A percentile compares a stretch with the other conserved stretches of the same genome.
These are phyloP conservation scores for Globisporangium spinosum DNA, from an alignment of 352 stramenopile species.

Conservation along the genomic window DNA sequence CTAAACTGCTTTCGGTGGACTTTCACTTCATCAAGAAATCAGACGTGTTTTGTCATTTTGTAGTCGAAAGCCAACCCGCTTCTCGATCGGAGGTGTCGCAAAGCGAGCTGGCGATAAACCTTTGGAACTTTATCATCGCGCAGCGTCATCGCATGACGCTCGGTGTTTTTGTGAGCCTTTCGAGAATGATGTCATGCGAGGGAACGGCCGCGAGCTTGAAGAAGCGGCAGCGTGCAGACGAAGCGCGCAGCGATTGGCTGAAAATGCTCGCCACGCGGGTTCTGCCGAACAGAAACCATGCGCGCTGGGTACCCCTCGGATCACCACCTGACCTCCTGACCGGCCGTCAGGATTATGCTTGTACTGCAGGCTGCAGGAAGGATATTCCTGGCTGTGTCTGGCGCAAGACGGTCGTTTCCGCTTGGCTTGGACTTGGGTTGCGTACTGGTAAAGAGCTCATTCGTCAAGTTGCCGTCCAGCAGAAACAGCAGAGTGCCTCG, in stretches of 20 bases:
- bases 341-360: not conserved
- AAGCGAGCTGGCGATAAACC: constrained; percentile 3
- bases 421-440: not conserved
- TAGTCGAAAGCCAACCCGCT: not conserved
- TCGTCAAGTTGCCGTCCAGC: constrained; percentile 14
- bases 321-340: not conserved
- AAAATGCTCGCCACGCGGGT: constrained; percentile 3
- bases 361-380: not conserved
- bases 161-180: not conserved
- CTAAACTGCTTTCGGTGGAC: not conserved
- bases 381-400: constrained; percentile 7
- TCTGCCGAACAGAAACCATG: not conserved
- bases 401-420: constrained; percentile 5
- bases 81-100: not conserved
- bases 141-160: constrained; percentile 28
- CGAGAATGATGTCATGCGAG: constrained; percentile 26
- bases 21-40: not conserved
- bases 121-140: constrained; percentile 16
- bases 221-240: constrained; percentile 1
- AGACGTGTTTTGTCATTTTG: not conserved
- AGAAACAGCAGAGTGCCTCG: not conserved
- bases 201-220: constrained; percentile 5
- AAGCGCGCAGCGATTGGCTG: constrained; percentile 15
- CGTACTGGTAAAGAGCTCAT: not conserved
- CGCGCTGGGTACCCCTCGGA: not conserved